Evolutionary conservation across 2,329 filamentous ascomycete species (phyloP).

Genomic region (Diaporthe amygdali): DNA sequence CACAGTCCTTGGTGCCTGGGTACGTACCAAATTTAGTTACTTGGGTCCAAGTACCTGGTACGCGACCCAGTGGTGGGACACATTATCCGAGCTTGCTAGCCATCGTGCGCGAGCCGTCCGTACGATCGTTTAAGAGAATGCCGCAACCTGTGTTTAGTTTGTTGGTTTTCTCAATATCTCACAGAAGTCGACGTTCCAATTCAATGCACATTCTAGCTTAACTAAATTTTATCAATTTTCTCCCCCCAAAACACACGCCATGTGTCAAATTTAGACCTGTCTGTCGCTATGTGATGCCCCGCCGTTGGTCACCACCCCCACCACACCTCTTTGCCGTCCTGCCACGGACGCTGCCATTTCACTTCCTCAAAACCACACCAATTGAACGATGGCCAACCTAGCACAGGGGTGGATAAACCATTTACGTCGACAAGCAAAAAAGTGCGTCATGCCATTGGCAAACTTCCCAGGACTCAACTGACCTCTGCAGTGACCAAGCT

Average conservation of each 20-base stretch:
- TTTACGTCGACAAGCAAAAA: not conserved
- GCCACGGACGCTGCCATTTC: not conserved
- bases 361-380: not conserved
- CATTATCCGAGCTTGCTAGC: too few relatives aligned
- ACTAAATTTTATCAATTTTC: not conserved
- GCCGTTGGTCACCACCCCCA: not conserved
- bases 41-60: too few relatives aligned
- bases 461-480: not conserved
- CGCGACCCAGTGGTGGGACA: too few relatives aligned
- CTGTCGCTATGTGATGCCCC: not conserved
- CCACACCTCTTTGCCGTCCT: not conserved
- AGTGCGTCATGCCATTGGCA: not conserved
- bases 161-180: too few relatives aligned
- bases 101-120: too few relatives aligned
- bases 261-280: not conserved
- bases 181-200: not conserved
- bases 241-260: not conserved
- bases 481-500: not conserved
- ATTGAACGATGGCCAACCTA: not conserved
- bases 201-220: not conserved
- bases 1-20: too few relatives aligned
- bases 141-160: too few relatives aligned
- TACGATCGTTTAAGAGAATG: too few relatives aligned
- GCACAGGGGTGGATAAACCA: constrained; percentile 4
- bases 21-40: too few relatives aligned